These are phyloP conservation scores for Drechslera avenae DNA, from an alignment of 2,329 filamentous ascomycete genomes.

Conservation along the genomic window DNA sequence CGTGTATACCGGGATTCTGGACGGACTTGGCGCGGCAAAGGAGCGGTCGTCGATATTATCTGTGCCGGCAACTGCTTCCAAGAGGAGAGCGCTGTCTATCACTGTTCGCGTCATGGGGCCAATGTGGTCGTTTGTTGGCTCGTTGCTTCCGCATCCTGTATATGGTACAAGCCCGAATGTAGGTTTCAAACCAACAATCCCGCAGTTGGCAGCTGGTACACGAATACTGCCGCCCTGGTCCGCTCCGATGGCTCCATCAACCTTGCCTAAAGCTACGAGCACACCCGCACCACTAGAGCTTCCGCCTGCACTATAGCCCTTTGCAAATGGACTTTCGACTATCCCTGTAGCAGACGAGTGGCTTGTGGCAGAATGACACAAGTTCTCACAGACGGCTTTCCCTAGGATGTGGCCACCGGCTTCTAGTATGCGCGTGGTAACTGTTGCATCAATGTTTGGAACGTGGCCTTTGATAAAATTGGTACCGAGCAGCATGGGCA, in stretches of 20 bases:
- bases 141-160: conserved; percentile 56
- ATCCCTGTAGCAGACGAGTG: conserved; percentile 48
- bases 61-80: conserved; percentile 55
- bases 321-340: conserved; percentile 54
- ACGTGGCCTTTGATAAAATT: conserved; percentile 20
- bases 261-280: conserved; percentile 52
- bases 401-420: conserved; percentile 35
- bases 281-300: conserved; percentile 57
- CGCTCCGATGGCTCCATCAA: conserved; percentile 56
- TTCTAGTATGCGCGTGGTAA: conserved; percentile 37
- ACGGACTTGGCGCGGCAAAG: conserved; percentile 41
- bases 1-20: conserved; percentile 30
- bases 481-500: conserved; percentile 42
- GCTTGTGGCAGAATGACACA: conserved; percentile 40
- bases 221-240: conserved; percentile 57
- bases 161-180: conserved; percentile 60
- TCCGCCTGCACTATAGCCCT: conserved; percentile 57
- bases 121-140: conserved; percentile 58
- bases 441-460: conserved; percentile 34
- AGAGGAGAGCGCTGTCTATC: conserved; percentile 51
- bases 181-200: conserved; percentile 57
- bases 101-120: conserved; percentile 54
- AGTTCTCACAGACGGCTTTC: conserved; percentile 42
- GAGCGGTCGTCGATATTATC: conserved; percentile 56
- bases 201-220: conserved; percentile 49